These are phyloP conservation scores for Mortierella sp. DNA, from an alignment of 371 early-diverging fungal genomes.

Conservation along the genomic window DNA sequence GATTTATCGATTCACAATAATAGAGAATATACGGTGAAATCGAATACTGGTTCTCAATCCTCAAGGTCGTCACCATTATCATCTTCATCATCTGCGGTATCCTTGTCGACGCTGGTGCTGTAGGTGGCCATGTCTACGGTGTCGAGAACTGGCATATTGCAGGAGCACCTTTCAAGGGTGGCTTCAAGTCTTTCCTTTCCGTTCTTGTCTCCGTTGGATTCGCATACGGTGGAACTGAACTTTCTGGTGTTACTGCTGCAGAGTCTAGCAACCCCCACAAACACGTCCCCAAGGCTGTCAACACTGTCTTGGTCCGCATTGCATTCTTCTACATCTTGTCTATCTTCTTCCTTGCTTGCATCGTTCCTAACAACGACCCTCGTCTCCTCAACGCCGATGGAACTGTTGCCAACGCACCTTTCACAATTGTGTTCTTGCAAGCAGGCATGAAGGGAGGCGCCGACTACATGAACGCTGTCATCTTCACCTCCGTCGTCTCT, in stretches of 20 bases:
- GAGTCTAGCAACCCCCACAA: conserved; percentile 54
- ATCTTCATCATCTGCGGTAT: conserved; percentile 82
- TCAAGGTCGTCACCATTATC: conserved; percentile 76
- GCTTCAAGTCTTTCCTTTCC: conserved; percentile 78
- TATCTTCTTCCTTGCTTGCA: conserved; percentile 74
- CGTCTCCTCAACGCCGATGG: conserved; percentile 60
- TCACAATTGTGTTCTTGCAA: conserved; percentile 73
- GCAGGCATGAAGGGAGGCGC: conserved; percentile 77
- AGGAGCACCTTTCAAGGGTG: conserved; percentile 82
- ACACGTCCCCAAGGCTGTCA: conserved; percentile 78
- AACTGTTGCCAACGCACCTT: conserved; percentile 63
- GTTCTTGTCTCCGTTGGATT: conserved; percentile 74
- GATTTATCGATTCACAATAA: neutral
- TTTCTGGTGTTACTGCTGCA: conserved; percentile 70
- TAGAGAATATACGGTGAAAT: conserved; percentile 72
- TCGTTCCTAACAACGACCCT: conserved; percentile 68
- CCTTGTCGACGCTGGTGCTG: conserved; percentile 73
- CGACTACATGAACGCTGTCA: conserved; percentile 76
- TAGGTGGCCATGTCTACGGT: conserved; percentile 72
- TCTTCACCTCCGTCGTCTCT: conserved; percentile 76
- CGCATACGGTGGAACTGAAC: conserved; percentile 87
- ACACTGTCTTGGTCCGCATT: conserved; percentile 78
- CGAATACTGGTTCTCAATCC: conserved; percentile 80
- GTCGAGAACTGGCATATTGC: conserved; percentile 79
- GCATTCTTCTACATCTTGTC: conserved; percentile 78